phyloP scores from a whole-genome alignment of 164 flowering plant species.

The Umbellularia californica region DNA sequence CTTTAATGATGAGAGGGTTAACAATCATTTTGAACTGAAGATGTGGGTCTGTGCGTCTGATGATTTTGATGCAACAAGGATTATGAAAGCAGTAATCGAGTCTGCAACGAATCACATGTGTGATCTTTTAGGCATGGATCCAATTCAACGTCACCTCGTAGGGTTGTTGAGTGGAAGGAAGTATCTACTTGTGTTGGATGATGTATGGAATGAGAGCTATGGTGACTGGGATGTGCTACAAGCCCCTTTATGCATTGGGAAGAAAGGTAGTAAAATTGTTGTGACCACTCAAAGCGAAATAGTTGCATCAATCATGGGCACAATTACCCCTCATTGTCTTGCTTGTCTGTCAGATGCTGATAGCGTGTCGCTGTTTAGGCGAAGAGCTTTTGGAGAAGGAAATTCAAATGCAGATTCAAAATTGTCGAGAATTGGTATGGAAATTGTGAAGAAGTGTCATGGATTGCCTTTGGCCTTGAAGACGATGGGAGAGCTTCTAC shows the following conservation, averaged over 20 bases:
- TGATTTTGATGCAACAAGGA: not conserved
- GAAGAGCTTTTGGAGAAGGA: slow-evolving; percentile 9
- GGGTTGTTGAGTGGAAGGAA: not conserved
- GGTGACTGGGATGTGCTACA: not conserved
- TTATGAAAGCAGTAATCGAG: not conserved
- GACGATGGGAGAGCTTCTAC: not conserved
- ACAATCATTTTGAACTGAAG: not conserved
- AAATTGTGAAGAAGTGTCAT: slow-evolving; percentile 8
- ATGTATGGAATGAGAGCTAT: slow-evolving; percentile 5
- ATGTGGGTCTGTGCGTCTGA: slow-evolving; percentile 7
- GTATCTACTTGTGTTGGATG: slow-evolving; percentile 10
- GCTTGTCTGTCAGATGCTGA: not conserved
- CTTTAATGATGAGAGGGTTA: not conserved
- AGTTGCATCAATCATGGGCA: slow-evolving; percentile 1
- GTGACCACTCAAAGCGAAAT: slow-evolving; percentile 5
- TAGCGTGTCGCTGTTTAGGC: slow-evolving; percentile 6
- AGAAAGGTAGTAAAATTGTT: slow-evolving; percentile 1
- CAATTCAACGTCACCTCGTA: too few species aligned
- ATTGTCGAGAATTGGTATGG: not conserved
- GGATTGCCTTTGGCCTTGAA: slow-evolving; percentile 7
- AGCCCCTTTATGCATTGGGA: not conserved
- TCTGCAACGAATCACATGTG: too few species aligned
- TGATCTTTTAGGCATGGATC: too few species aligned
- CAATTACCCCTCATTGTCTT: not conserved
- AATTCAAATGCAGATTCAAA: not conserved